Percentiles rank a stretch among this genome's conserved stretches.
These are phyloP conservation scores for Inga leiocalycina DNA, from an alignment of 306 rosid species.

Conservation along the genomic window DNA sequence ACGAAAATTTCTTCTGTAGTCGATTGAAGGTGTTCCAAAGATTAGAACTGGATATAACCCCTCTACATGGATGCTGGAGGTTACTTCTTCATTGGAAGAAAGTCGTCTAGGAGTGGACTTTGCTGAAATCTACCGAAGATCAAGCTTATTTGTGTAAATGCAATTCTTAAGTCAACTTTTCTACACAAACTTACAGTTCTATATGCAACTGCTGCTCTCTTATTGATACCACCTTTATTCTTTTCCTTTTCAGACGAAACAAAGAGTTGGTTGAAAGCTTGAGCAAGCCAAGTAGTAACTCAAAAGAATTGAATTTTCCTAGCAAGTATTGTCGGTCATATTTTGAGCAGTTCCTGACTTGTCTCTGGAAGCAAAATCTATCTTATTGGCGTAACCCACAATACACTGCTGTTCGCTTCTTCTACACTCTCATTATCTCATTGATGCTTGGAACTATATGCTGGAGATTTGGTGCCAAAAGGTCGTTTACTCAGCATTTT, in stretches of 20 bases:
- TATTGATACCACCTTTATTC: slow-evolving; percentile 17
- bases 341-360: slow-evolving; percentile 65
- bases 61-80: slow-evolving; percentile 87
- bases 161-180: background rate
- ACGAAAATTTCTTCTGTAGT: slow-evolving; percentile 49
- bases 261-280: slow-evolving; percentile 59
- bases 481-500: slow-evolving; percentile 37
- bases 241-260: slow-evolving; percentile 53
- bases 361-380: slow-evolving; percentile 77
- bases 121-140: slow-evolving; percentile 67
- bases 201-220: background rate
- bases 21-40: slow-evolving; percentile 67
- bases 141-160: slow-evolving; percentile 61
- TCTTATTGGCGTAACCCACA: slow-evolving; percentile 83
- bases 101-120: slow-evolving; percentile 67
- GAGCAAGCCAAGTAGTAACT: slow-evolving; percentile 60
- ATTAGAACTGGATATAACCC: slow-evolving; percentile 79
- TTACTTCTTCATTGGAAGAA: slow-evolving; percentile 70
- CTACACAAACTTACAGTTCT: slow-evolving; percentile 16
- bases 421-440: slow-evolving; percentile 72
- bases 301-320: slow-evolving; percentile 70
- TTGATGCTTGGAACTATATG: slow-evolving; percentile 75
- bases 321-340: slow-evolving; percentile 65
- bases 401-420: slow-evolving; percentile 78
- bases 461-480: slow-evolving; percentile 73